Base-by-base conservation (phyloP, 495 filamentous ascomycete genomes). In the Aspergillus cavernicola region DNA sequence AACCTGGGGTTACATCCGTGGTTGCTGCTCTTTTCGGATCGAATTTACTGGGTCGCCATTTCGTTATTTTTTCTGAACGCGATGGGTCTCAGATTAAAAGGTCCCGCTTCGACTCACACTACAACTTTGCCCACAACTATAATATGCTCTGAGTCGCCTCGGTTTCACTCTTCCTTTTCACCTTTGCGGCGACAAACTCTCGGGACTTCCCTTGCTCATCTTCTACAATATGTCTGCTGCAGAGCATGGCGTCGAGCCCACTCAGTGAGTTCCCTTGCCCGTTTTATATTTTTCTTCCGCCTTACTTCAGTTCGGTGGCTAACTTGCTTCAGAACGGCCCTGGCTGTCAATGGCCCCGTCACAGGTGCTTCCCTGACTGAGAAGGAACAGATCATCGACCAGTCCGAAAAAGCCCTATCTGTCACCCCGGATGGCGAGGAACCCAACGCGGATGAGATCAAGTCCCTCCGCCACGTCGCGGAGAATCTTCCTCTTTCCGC, bases 401-500 rank as follows among this genome's bases (percentile, higher is more conserved):
- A 64, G 24, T 61, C 64, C 33, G 71, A 76, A 57, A 72, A 74
- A 51, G 61, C 63, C 23, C 43, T 59, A 12, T 13, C 54, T 19
- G 38, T 43, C 18, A 74, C 74, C 6, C 58, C 69, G 8, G 76
- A 80, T 59, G 75, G 75, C 20, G 73, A 73, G 20, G 78, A 80
- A 53, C 80, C 80, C 19, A 83, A 68, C n/a, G 74, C 79, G 4
- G 61, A 76, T 11, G 82, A 85, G 62, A 72, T 68, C 60, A 62
- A 55, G 9, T 68, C 67, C 6, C 64, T 85, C 16, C 75, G 77
- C 26, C 74, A 78, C 44, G 64, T 85, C 20, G 67, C 81, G 3
- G 81, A 83, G 59, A 77, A 77, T 56, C 57, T 85, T 29, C 81
- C 82, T 8, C 28, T 69, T 54, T 76, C 76, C 6, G 77, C 81